Conservation (phyloP, 1,284 basidiomycete genomes). For the Malassezia psittaci region DNA sequence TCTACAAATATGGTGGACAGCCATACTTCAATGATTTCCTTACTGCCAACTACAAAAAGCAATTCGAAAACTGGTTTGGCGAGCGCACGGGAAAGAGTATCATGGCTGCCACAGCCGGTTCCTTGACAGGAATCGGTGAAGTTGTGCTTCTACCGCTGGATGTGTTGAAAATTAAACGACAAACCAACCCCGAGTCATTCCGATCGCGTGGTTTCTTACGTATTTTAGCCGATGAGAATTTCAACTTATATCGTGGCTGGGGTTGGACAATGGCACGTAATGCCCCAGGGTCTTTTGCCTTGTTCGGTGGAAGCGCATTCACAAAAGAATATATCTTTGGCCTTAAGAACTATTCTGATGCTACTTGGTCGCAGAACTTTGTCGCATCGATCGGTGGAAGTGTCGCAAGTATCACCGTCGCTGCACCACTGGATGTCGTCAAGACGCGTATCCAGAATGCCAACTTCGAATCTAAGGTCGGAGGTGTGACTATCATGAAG, state of each 20-base stretch:
- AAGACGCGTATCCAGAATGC: constrained; percentile 86
- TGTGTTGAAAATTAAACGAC: constrained; percentile 90
- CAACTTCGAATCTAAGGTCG: constrained; percentile 81
- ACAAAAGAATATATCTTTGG: constrained; percentile 90
- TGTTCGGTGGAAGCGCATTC: constrained; percentile 82
- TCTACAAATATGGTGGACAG: constrained; percentile 85
- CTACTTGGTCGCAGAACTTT: constrained; percentile 78
- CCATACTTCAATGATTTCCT: constrained; percentile 94
- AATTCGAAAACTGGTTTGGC: constrained; percentile 77
- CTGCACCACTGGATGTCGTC: constrained; percentile 87
- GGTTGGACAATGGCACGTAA: constrained; percentile 98
- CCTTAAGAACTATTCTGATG: constrained; percentile 75
- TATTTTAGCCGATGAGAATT: constrained; percentile 82
- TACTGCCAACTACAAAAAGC: constrained; percentile 61
- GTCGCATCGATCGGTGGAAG: constrained; percentile 80
- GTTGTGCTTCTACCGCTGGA: constrained; percentile 89
- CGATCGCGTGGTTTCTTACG: constrained; percentile 63
- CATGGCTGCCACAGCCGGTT: constrained; percentile 84
- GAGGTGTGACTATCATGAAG: constrained; percentile 72
- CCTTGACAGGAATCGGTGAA: constrained; percentile 63
- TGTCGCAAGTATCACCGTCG: constrained; percentile 87
- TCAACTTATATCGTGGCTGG: constrained; percentile 86
- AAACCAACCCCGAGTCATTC: constrained; percentile 45
- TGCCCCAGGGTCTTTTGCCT: constrained; percentile 84
- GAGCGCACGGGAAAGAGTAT: constrained; percentile 90